Percentiles rank a stretch among this genome's conserved stretches.
phyloP scores from a whole-genome alignment of 352 stramenopile genomes.

The Aphanomyces euteiches region DNA sequence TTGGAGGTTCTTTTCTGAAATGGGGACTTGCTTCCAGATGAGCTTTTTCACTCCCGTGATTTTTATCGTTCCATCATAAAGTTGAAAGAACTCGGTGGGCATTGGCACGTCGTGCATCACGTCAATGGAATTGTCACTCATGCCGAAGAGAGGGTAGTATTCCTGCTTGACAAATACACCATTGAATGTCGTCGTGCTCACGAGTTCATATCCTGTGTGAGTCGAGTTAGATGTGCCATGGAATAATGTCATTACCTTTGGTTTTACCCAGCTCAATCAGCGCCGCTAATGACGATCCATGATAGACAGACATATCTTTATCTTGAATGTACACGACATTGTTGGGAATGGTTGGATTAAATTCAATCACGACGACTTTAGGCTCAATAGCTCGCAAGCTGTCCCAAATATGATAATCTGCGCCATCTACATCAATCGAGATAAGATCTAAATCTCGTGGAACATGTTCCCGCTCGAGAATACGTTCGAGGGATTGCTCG shows the following conservation, averaged over 20 bases:
- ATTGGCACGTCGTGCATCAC: constrained; percentile 65
- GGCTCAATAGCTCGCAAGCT: constrained; percentile 43
- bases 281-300: constrained; percentile 63
- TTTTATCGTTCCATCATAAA: constrained; percentile 79
- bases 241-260: constrained; percentile 29
- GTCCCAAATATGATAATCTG: constrained; percentile 70
- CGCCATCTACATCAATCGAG: constrained; percentile 72
- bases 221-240: neutral
- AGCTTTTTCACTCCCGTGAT: constrained; percentile 67
- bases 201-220: constrained; percentile 46
- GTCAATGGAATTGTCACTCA: constrained; percentile 58
- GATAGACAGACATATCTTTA: constrained; percentile 45
- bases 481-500: constrained; percentile 33
- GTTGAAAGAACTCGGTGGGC: constrained; percentile 72
- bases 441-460: constrained; percentile 40
- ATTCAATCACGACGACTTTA: constrained; percentile 71
- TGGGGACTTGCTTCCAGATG: constrained; percentile 50
- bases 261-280: constrained; percentile 55
- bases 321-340: constrained; percentile 73
- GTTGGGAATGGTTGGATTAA: constrained; percentile 78
- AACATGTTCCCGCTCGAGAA: constrained; percentile 31
- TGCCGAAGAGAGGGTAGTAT: constrained; percentile 37
- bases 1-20: constrained; percentile 35
- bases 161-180: constrained; percentile 58
- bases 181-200: constrained; percentile 76